Evolutionary conservation across 1,284 basidiomycete species (phyloP), one percentile per base, ranked within the genome.

Genomic region (Baeospora myosura): DNA sequence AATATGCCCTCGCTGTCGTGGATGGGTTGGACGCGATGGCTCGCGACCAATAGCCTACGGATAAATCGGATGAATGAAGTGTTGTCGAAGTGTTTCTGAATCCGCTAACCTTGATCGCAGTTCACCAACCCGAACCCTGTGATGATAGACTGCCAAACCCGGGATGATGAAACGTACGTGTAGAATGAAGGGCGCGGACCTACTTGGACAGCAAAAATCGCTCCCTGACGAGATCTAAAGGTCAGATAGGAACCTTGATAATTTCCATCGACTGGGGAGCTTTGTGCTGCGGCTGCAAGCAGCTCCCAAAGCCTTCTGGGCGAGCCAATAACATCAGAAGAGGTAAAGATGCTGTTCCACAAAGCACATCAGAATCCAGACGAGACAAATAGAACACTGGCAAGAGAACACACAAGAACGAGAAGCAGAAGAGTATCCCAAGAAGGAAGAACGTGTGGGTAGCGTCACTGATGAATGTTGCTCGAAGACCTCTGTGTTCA

Each of bases 381-480:
- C 72, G 34, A 71, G 49, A 48, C n/a, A 75, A 71, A 22, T 46
- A 25, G 22, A 32, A 16, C 16, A 34, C 10, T 21, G 17, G 29
- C n/a, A 4, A 29, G 33, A 20, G 31, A 18, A 23, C 14, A 24
- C 16, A 26, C 11, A 37, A 32, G 16, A 40, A 24, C 14, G 5
- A 22, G 22, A 34, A 37, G 24, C 14, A 29, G 30, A 37, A 26
- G 26, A 25, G 20, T 38, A 73, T 64, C 24, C 68, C 53, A 51
- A 74, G 74, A 5, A 75, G 53, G 43, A 76, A 70, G 30, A 71
- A 54, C 2, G 72, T 74, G 48, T 76, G 73, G 18, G 62, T 66
- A 61, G 66, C 74, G 52, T 76, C 74, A 44, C 70, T 74, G 6
- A 78, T 60, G 42, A 78, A 72, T 0, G 74, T 75, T 2, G 71